These are phyloP conservation scores for Puya raimondii DNA, from an alignment of 176 grass and related monocot genomes.

Conservation along the genomic window DNA sequence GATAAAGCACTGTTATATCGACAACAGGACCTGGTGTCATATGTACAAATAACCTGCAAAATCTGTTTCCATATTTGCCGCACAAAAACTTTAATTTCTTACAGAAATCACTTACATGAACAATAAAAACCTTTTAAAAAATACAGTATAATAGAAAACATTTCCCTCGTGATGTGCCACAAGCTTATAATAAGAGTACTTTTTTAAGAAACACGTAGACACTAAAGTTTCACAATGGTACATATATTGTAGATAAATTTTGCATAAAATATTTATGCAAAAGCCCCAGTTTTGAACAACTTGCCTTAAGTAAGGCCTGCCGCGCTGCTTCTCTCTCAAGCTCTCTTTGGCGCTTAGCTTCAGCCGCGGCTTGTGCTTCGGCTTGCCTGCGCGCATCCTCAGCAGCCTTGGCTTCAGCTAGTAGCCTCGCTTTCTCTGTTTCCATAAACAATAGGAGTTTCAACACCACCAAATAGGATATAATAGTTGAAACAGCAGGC, in stretches of 20 bases:
- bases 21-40: background rate
- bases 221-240: no score
- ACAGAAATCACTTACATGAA: no score
- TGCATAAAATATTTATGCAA: no score
- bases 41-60: background rate
- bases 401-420: conserved; percentile 85
- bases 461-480: background rate
- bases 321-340: conserved; percentile 81
- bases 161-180: no score
- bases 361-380: conserved; percentile 69
- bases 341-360: conserved; percentile 73
- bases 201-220: no score
- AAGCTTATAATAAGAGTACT: no score
- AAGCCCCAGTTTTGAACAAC: background rate
- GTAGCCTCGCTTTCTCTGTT: conserved; percentile 71
- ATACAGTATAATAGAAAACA: no score
- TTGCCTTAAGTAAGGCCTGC: conserved; percentile 72
- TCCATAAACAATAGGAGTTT: conserved; percentile 4
- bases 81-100: no score
- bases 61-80: no score
- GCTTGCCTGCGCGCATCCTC: conserved; percentile 68
- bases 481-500: conserved; percentile 1
- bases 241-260: no score
- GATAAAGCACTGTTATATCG: conserved; percentile 1
- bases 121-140: no score